These are phyloP conservation scores for Populus trichocarpa DNA, from an alignment of 441 rosid genomes.

Conservation along the genomic window DNA sequence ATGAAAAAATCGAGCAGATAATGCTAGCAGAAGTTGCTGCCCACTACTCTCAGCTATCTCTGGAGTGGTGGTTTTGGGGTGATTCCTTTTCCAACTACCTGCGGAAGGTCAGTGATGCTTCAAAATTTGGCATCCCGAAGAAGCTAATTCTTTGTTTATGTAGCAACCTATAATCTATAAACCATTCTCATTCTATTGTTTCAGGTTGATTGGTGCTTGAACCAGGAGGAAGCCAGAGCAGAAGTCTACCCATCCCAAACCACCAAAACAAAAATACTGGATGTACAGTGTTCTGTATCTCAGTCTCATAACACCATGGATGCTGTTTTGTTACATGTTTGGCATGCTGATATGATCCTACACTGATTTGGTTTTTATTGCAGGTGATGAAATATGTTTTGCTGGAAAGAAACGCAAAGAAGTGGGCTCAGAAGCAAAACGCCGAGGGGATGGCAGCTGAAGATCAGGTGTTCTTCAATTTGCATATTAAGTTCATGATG, in stretches of 20 bases:
- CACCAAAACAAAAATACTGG: slow-evolving; percentile 6
- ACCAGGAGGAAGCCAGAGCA: slow-evolving; percentile 15
- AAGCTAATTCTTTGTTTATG: neutral
- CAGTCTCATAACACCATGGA: neutral
- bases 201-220: slow-evolving; percentile 23
- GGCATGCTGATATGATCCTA: neutral
- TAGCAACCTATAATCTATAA: neutral
- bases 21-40: slow-evolving; percentile 20
- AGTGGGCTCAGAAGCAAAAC: slow-evolving; percentile 6
- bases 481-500: neutral
- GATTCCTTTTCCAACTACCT: slow-evolving; percentile 9
- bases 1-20: slow-evolving; percentile 13
- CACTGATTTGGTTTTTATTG: neutral
- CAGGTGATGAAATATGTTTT: slow-evolving; percentile 17
- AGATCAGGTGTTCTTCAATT: slow-evolving; percentile 4
- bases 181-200: neutral
- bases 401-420: slow-evolving; percentile 14
- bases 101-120: slow-evolving; percentile 11
- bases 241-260: neutral
- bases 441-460: neutral
- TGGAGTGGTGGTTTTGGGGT: slow-evolving; percentile 11
- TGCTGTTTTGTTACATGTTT: neutral
- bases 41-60: slow-evolving; percentile 14
- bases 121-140: neutral
- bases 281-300: neutral